phyloP scores from a whole-genome alignment of 2,329 filamentous ascomycete genomes.

The Aureobasidium mangrovei region DNA sequence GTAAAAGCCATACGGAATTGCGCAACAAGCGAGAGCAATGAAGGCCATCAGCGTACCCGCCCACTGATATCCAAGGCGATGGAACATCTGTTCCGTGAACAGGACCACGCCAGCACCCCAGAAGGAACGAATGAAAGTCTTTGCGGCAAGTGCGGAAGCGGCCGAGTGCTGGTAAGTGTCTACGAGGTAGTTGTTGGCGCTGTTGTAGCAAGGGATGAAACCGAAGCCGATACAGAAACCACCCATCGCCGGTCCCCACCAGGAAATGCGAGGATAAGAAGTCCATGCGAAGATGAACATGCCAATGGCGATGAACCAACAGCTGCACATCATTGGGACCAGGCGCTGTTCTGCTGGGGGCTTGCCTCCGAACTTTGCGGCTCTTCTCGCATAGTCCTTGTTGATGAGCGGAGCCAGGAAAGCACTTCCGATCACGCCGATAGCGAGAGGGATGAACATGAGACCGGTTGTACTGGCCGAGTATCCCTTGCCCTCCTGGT shows the following conservation, averaged over 20 bases:
- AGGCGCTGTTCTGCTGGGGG: slow-evolving; percentile 71
- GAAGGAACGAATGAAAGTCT: slow-evolving; percentile 31
- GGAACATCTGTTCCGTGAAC: slow-evolving; percentile 30
- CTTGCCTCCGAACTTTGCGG: slow-evolving; percentile 55
- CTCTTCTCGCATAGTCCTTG: slow-evolving; percentile 64
- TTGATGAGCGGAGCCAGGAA: slow-evolving; percentile 56
- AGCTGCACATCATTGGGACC: slow-evolving; percentile 58
- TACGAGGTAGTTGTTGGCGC: slow-evolving; percentile 29
- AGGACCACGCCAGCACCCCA: slow-evolving; percentile 30
- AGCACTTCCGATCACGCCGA: slow-evolving; percentile 56
- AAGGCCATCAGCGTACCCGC: slow-evolving; percentile 43
- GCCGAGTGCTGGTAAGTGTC: slow-evolving; percentile 65
- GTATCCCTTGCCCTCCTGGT: slow-evolving; percentile 71
- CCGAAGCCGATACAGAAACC: slow-evolving; percentile 26
- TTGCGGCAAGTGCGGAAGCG: slow-evolving; percentile 41
- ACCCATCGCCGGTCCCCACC: slow-evolving; percentile 52
- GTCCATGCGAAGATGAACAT: slow-evolving; percentile 62
- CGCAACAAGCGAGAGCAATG: slow-evolving; percentile 66
- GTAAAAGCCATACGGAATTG: slow-evolving; percentile 77
- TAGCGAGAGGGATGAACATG: slow-evolving; percentile 77
- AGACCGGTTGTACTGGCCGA: slow-evolving; percentile 64
- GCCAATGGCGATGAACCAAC: slow-evolving; percentile 54
- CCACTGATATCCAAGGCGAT: slow-evolving; percentile 30
- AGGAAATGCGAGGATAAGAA: slow-evolving; percentile 56
- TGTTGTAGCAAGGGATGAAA: slow-evolving; percentile 27